These are phyloP conservation scores for Aegilops umbellulata DNA, from an alignment of 176 grass and related monocot species.

Conservation along the genomic window DNA sequence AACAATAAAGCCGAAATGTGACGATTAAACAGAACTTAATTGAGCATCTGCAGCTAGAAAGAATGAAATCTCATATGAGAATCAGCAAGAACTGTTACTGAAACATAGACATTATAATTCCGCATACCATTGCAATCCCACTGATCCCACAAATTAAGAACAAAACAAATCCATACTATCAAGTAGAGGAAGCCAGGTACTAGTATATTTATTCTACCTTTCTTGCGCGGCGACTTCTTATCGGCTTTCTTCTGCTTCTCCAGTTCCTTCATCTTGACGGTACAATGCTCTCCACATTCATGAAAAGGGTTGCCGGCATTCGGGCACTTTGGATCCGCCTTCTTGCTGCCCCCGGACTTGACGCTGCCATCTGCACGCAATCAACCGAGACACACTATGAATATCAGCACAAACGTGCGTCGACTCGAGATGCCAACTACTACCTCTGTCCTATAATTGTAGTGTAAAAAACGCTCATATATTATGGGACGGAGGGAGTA, in stretches of 20 bases:
- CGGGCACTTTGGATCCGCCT: slow-evolving; percentile 51
- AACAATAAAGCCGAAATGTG: not conserved
- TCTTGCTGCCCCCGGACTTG: slow-evolving; percentile 32
- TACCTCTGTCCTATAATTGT: too few species aligned
- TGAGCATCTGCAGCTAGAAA: not conserved
- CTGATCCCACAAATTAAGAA: not conserved
- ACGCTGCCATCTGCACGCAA: slow-evolving; percentile 31
- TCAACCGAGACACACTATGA: not conserved
- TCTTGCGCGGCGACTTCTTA: slow-evolving; percentile 16
- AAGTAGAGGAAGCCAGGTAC: not conserved
- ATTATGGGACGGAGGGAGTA: too few species aligned
- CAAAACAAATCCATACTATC: not conserved
- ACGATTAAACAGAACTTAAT: not conserved
- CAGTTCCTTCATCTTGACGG: slow-evolving; percentile 38
- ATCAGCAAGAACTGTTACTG: not conserved
- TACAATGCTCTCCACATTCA: slow-evolving; percentile 61
- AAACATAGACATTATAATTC: not conserved
- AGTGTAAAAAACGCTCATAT: too few species aligned
- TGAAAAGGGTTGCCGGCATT: slow-evolving; percentile 76
- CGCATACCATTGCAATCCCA: not conserved
- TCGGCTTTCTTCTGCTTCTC: slow-evolving; percentile 22
- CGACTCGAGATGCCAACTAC: not conserved
- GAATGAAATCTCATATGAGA: not conserved
- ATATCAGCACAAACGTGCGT: not conserved
- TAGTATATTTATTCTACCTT: slow-evolving; percentile 16